phyloP scores from a whole-genome alignment of 306 rosid genomes.

The Sphenostylis stenocarpa region DNA sequence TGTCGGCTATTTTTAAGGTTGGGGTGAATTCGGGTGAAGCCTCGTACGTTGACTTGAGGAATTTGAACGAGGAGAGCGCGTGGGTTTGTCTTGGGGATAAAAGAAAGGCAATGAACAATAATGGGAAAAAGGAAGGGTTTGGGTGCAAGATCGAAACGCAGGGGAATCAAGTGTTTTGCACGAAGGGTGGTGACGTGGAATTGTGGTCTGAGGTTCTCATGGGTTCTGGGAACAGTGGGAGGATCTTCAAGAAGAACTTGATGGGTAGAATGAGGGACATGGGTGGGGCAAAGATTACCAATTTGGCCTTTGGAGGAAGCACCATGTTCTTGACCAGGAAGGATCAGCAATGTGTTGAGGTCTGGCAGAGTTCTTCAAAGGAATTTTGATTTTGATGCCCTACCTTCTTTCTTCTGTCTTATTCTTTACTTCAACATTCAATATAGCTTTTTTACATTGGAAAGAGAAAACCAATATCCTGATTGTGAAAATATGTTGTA shows the following conservation, averaged over 20 bases:
- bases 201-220: slow-evolving; percentile 81
- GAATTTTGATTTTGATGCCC: slow-evolving; percentile 37
- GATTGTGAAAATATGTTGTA: neutral
- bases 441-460: neutral
- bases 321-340: slow-evolving; percentile 83
- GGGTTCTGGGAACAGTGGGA: slow-evolving; percentile 37
- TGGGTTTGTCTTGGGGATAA: slow-evolving; percentile 79
- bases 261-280: slow-evolving; percentile 79
- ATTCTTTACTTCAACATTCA: neutral
- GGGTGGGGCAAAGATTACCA: slow-evolving; percentile 70
- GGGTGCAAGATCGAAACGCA: slow-evolving; percentile 83
- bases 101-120: slow-evolving; percentile 39
- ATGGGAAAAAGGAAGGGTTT: slow-evolving; percentile 79
- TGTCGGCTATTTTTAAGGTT: slow-evolving; percentile 71
- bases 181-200: slow-evolving; percentile 70
- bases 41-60: slow-evolving; percentile 64
- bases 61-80: slow-evolving; percentile 45
- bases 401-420: neutral
- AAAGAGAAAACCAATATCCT: neutral
- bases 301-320: slow-evolving; percentile 80
- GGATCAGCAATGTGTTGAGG: slow-evolving; percentile 82
- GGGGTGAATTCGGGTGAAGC: slow-evolving; percentile 82
- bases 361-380: slow-evolving; percentile 78
- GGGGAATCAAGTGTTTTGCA: slow-evolving; percentile 82
- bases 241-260: slow-evolving; percentile 75